Evolutionary conservation across 2,329 filamentous ascomycete species (phyloP).

Genomic region (Talaromyces sp.): DNA sequence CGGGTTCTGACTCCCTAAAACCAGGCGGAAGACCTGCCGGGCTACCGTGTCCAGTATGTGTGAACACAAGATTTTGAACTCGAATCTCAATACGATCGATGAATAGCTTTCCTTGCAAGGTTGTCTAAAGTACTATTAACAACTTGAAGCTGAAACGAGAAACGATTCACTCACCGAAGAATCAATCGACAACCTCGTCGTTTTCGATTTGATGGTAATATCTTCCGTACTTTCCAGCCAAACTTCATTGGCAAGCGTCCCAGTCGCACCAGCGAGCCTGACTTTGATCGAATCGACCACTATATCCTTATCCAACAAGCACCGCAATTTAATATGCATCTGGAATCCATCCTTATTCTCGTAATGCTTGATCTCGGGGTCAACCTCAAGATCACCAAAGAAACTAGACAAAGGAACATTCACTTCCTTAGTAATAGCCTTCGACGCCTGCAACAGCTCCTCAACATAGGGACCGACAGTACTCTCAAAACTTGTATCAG

Average conservation of each 20-base stretch:
- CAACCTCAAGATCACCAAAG: conserved; percentile 66
- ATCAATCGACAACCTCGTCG: conserved; percentile 51
- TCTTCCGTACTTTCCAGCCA: conserved; percentile 55
- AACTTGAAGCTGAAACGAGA: not conserved
- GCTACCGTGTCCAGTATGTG: conserved; percentile 27
- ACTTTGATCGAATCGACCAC: conserved; percentile 63
- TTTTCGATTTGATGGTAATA: conserved; percentile 54
- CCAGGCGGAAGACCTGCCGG: conserved; percentile 32
- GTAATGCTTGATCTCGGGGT: conserved; percentile 66
- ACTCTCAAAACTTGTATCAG: conserved; percentile 29
- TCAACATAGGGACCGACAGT: conserved; percentile 36
- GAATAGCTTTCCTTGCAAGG: conserved; percentile 65
- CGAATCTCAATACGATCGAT: conserved; percentile 67
- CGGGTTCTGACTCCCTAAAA: conserved; percentile 33
- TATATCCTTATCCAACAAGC: conserved; percentile 69
- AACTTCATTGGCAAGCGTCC: conserved; percentile 59
- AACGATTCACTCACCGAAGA: conserved; percentile 40
- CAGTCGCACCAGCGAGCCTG: conserved; percentile 54
- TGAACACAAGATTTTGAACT: conserved; percentile 39
- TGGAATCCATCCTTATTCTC: conserved; percentile 71
- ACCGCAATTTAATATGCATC: conserved; percentile 64
- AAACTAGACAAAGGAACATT: conserved; percentile 68
- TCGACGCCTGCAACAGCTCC: conserved; percentile 48
- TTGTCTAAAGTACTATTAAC: conserved; percentile 26
- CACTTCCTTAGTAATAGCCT: conserved; percentile 57